phyloP scores from a whole-genome alignment of 2,329 filamentous ascomycete genomes.

The Xylariomycetidae sp. region DNA sequence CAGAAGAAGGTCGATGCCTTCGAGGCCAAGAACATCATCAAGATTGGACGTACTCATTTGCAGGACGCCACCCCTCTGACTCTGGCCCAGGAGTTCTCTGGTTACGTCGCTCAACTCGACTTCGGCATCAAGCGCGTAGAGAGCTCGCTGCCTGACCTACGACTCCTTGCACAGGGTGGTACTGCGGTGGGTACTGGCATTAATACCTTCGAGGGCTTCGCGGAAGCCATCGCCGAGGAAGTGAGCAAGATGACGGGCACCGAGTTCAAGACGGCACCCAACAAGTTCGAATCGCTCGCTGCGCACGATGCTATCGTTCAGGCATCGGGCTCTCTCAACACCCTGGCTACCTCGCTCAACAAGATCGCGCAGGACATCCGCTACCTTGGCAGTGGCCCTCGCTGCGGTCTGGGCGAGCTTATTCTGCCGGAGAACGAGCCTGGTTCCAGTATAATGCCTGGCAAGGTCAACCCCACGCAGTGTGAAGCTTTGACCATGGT shows the following conservation, averaged over 20 bases:
- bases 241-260: constrained; percentile 89
- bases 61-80: constrained; percentile 96
- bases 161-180: constrained; percentile 86
- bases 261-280: constrained; percentile 91
- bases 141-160: constrained; percentile 74
- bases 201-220: constrained; percentile 96
- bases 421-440: constrained; percentile 96
- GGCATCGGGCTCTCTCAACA: constrained; percentile 89
- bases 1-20: constrained; percentile 87
- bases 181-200: constrained; percentile 96
- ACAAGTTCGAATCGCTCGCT: constrained; percentile 97
- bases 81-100: constrained; percentile 94
- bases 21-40: constrained; percentile 82
- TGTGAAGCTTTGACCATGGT: constrained; percentile 98
- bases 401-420: constrained; percentile 92
- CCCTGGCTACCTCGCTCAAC: constrained; percentile 81
- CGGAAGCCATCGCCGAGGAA: constrained; percentile 85
- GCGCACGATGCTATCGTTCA: constrained; percentile 95
- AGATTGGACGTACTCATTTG: constrained; percentile 96
- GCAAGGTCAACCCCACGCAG: constrained; percentile 98
- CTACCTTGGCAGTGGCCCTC: constrained; percentile 91
- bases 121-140: constrained; percentile 84
- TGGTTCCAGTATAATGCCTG: constrained; percentile 96
- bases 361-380: constrained; percentile 98
- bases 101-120: constrained; percentile 92